Percentiles rank a stretch among this genome's conserved stretches.
phyloP scores from a whole-genome alignment of 1,284 basidiomycete genomes.

The Amylostereum areolatum region DNA sequence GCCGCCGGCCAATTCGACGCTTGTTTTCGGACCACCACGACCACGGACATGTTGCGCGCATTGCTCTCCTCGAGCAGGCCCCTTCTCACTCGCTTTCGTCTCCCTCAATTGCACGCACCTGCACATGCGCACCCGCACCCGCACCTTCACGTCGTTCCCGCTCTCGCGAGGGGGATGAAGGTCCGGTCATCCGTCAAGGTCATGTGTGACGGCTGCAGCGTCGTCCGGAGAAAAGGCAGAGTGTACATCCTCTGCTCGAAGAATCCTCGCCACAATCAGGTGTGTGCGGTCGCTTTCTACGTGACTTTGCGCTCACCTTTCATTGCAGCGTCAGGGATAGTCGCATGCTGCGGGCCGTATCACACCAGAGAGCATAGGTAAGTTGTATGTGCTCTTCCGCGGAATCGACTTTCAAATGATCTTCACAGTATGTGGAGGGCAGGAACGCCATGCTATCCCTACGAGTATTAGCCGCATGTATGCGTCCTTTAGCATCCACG shows the following conservation, averaged over 20 bases:
- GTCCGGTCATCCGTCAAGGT: constrained; percentile 91
- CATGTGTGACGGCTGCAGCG: constrained; percentile 86
- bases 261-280: constrained; percentile 98
- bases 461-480: too few relatives aligned
- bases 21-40: too few relatives aligned
- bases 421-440: too few relatives aligned
- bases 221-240: constrained; percentile 85
- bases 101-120: constrained; percentile 24
- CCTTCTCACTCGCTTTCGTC: constrained; percentile 46
- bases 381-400: too few relatives aligned
- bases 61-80: constrained; percentile 56
- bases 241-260: constrained; percentile 92
- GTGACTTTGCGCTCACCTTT: constrained; percentile 12
- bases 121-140: constrained; percentile 24
- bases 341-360: too few relatives aligned
- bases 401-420: too few relatives aligned
- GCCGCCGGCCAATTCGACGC: too few relatives aligned
- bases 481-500: too few relatives aligned
- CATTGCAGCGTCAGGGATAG: constrained; percentile 57
- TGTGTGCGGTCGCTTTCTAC: constrained; percentile 30
- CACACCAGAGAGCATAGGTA: too few relatives aligned
- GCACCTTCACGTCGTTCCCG: constrained; percentile 19
- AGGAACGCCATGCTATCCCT: too few relatives aligned
- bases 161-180: constrained; percentile 82
- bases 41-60: constrained; percentile 52